These are phyloP conservation scores for Graphilbum ipis-grandicollis DNA, from an alignment of 2,329 filamentous ascomycete genomes.

Conservation along the genomic window DNA sequence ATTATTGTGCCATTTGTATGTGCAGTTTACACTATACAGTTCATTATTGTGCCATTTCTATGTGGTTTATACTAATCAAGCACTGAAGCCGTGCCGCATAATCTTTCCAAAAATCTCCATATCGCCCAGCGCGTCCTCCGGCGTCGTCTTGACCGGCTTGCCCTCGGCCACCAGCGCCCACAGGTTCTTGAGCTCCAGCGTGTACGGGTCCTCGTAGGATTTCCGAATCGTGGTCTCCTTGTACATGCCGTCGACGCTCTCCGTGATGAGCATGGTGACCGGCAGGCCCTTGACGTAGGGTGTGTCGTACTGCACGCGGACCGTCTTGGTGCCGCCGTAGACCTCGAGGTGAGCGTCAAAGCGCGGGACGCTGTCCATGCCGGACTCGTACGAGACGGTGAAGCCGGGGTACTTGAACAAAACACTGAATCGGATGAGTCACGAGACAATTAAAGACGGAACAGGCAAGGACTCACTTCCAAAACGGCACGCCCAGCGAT, in stretches of 20 bases:
- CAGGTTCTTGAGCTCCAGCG: conserved; percentile 14
- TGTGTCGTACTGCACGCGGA: conserved; percentile 28
- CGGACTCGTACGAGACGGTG: conserved; percentile 37
- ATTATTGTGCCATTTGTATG: too few relatives aligned
- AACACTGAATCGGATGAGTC: neutral
- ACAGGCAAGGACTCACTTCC: neutral
- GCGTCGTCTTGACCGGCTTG: neutral
- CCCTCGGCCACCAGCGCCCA: neutral
- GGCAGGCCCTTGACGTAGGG: conserved; percentile 39
- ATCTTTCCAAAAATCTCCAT: neutral
- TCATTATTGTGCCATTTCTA: too few relatives aligned
- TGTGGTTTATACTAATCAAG: too few relatives aligned
- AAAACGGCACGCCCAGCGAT: conserved; percentile 1
- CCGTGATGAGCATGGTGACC: conserved; percentile 27
- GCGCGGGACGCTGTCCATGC: conserved; percentile 31
- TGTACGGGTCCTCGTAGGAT: conserved; percentile 27
- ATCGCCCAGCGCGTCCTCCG: neutral
- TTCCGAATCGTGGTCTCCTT: conserved; percentile 21
- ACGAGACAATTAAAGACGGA: neutral
- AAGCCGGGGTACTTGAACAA: conserved; percentile 17
- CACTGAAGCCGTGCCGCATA: neutral
- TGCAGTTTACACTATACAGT: neutral
- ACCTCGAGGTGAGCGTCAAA: conserved; percentile 36
- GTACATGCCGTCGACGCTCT: conserved; percentile 17
- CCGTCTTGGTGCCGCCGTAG: conserved; percentile 29